Conservation (phyloP, 495 filamentous ascomycete species). For the Lineolata rhizophorae region DNA sequence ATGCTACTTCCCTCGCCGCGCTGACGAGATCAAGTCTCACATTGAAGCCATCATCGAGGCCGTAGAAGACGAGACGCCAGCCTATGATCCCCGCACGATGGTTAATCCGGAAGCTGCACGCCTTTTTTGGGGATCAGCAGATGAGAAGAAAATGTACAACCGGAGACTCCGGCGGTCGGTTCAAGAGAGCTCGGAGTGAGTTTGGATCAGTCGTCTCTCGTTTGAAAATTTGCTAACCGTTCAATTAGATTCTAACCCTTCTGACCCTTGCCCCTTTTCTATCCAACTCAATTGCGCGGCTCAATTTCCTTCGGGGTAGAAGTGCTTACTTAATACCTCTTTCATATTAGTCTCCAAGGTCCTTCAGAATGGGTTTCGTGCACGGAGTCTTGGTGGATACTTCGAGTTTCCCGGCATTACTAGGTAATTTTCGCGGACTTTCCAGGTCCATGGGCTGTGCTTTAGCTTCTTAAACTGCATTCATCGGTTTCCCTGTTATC, state of each 20-base stretch:
- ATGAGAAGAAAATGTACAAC: constrained; percentile 67
- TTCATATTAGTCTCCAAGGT: too few relatives aligned
- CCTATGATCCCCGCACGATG: constrained; percentile 75
- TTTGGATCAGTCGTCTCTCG: constrained; percentile 1
- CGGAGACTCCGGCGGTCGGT: constrained; percentile 46
- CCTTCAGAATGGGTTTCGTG: too few relatives aligned
- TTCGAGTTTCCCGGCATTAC: too few relatives aligned
- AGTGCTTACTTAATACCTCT: too few relatives aligned
- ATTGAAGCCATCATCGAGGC: constrained; percentile 67
- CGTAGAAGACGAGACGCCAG: constrained; percentile 66
- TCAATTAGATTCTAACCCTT: constrained; percentile 1
- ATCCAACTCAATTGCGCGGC: too few relatives aligned
- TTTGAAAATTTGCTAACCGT: constrained; percentile 1
- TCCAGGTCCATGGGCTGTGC: too few relatives aligned
- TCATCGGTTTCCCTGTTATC: too few relatives aligned
- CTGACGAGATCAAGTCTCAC: constrained; percentile 65
- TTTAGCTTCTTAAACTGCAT: too few relatives aligned
- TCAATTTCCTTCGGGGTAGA: too few relatives aligned
- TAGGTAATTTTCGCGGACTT: too few relatives aligned
- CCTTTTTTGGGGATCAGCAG: constrained; percentile 64
- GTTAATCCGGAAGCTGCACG: constrained; percentile 75
- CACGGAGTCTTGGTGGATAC: too few relatives aligned
- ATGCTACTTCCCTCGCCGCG: constrained; percentile 55
- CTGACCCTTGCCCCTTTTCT: background rate
- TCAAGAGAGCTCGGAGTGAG: constrained; percentile 31